These are phyloP conservation scores for Colletotrichum navitas DNA, from an alignment of 2,329 filamentous ascomycete genomes.

Conservation along the genomic window DNA sequence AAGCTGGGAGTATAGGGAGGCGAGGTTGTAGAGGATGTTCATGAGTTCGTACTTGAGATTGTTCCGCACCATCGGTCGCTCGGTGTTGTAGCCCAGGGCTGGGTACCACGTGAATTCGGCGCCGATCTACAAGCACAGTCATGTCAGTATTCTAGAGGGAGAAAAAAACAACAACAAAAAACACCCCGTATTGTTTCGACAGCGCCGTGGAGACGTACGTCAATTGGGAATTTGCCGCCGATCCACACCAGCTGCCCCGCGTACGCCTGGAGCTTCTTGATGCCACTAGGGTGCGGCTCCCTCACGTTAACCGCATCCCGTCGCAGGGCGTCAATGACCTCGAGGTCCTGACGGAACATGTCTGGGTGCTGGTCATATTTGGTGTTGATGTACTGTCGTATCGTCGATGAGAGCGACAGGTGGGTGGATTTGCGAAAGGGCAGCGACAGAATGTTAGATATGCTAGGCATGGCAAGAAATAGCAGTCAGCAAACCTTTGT, in stretches of 20 bases:
- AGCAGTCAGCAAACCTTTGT: neutral
- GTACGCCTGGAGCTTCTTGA: conserved; percentile 90
- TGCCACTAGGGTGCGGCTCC: conserved; percentile 88
- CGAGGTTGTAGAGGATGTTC: conserved; percentile 93
- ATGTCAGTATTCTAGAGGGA: neutral
- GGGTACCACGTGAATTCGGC: conserved; percentile 98
- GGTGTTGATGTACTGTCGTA: conserved; percentile 94
- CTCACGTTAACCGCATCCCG: conserved; percentile 88
- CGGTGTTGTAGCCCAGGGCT: conserved; percentile 88
- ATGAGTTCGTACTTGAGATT: conserved; percentile 86
- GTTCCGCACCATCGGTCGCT: conserved; percentile 75
- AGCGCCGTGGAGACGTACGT: conserved; percentile 65
- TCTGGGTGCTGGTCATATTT: conserved; percentile 99
- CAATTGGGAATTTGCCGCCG: conserved; percentile 94
- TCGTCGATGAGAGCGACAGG: conserved; percentile 82
- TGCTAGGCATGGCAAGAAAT: conserved; percentile 42
- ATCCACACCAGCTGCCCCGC: conserved; percentile 95
- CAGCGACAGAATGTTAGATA: conserved; percentile 76
- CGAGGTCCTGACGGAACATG: conserved; percentile 90
- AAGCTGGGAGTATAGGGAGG: conserved; percentile 92
- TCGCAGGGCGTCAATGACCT: conserved; percentile 85
- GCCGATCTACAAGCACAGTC: conserved; percentile 73
- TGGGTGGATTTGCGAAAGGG: conserved; percentile 90
- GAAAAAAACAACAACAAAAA: too few species aligned
- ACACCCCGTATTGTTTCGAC: neutral